Base-by-base conservation (phyloP, 2,329 filamentous ascomycete species). In the Sordariomycetes sp. region DNA sequence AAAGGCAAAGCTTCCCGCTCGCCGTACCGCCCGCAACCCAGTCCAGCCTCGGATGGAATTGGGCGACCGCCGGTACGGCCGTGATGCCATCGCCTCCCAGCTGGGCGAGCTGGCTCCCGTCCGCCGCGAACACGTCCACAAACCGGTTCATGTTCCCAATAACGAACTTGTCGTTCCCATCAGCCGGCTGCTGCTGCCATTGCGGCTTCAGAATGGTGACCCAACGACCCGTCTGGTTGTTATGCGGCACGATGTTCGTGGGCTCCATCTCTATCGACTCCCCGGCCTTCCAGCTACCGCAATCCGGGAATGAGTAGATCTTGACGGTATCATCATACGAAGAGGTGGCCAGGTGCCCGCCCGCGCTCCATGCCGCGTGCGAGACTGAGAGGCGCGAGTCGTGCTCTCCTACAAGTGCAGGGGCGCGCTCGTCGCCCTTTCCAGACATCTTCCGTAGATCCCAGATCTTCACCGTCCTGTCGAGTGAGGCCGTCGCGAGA, bases 101-200 rank as follows among this genome's bases (percentile, higher is more conserved):
- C 70, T 97, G 93, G 0, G 89, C 93, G 3, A 99, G 74, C 69
- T 97, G 93, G 65, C 90, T 86, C 0, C 94, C 94, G 54, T 88
- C 82, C 0, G 85, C 80, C 0, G 87, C 88, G 69, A 88, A 99
- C 0, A 99, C 81, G 67, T 99, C 94, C 1, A 97, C 90, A 65
- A 97, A 97, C 1, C 94, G 84, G 68, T 96, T 96, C 94, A 97
- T 97, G 65, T 97, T 99, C 1, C 90, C 94, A 59, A 99, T 93
- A 25, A 85, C 89, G 65, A 99, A 91, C 61, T 93, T 90, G 62
- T 96, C 87, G 5, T 95, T 84, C 8, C 86, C 86, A 60, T 94
- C 90, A 37, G 79, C 74, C 0, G 94, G 93, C 53, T 82, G 79
- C 35, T 82, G 77, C 70, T 99, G 94, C 94, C 94, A 99, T 65